Evolutionary conservation across 345 rosid genomes (phyloP), one percentile per base, ranked within the genome.

Genomic region (Pistacia vera): DNA sequence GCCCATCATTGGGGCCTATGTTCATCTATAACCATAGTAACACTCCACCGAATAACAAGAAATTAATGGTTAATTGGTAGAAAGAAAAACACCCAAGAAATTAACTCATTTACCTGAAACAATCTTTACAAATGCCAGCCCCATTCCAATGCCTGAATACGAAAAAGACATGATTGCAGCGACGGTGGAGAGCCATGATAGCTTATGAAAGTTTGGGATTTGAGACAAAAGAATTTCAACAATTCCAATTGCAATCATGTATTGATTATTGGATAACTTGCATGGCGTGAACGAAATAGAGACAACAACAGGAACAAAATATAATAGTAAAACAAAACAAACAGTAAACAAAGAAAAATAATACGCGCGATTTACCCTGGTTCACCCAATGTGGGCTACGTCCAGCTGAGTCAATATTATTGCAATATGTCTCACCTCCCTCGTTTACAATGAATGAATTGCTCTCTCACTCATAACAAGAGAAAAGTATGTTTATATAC

Each of bases 201-300:
- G 82, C 83, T 80, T 86, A 55, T 88, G 85, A 67, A 86, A 88
- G 28, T 81, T 86, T 16, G 83, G 89, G 28, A 84, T 86, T 52
- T 88, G 89, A 30, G 91, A 88, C 77, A 86, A 57, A 49, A 88
- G 62, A n/a, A 83, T 81, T 56, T 88, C 83, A 1, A 65, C 28
- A 14, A 77, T 12, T 69, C 92, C 97, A 30, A 90, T 81, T 11
- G 83, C 88, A 52, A 90, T 69, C 95, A 90, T 87, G 83, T 83
- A 89, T 56, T 88, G 86, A 71, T 83, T 81, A 68, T 81, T 86
- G 70, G 84, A 79, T 78, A 85, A 81, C 11, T 80, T 79, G 86
- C 97, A 89, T 7, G 88, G 79, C 64, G 85, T 22, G 22, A 22
- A 22, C 22, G 22, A 22, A 22, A 22, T 22, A 22, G 22, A 22